These are phyloP conservation scores for Spathaspora gorwiae DNA, from an alignment of 805 yeast species.

Conservation along the genomic window DNA sequence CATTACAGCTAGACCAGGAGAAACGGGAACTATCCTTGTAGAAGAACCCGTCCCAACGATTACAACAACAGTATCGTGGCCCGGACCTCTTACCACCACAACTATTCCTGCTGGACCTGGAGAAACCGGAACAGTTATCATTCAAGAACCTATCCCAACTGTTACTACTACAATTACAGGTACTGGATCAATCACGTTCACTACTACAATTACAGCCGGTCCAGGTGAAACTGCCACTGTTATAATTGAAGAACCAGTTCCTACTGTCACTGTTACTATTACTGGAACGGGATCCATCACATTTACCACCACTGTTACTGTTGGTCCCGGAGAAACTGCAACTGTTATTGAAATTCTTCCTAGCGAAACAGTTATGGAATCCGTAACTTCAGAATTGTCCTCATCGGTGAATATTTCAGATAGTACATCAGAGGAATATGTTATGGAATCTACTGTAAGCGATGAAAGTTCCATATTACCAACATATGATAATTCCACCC, in stretches of 20 bases:
- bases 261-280: conserved; percentile 1
- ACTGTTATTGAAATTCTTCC: conserved; percentile 21
- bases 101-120: conserved; percentile 10
- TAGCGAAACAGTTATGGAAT: background rate
- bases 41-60: conserved; percentile 15
- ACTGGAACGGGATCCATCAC: conserved; percentile 6
- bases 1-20: conserved; percentile 8
- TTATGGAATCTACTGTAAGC: no score
- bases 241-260: conserved; percentile 7
- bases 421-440: no score
- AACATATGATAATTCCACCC: no score
- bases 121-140: conserved; percentile 15
- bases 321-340: conserved; percentile 14
- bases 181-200: no score
- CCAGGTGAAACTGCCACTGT: conserved; percentile 17
- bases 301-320: conserved; percentile 10
- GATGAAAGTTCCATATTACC: no score
- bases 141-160: conserved; percentile 5
- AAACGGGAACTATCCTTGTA: conserved; percentile 19
- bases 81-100: conserved; percentile 5
- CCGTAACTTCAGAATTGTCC: no score
- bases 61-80: conserved; percentile 11
- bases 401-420: no score
- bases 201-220: conserved; percentile 2
- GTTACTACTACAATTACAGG: background rate